Evolutionary conservation across 129 eudicot genomes (phyloP).

Genomic region (Deinandra increscens): DNA sequence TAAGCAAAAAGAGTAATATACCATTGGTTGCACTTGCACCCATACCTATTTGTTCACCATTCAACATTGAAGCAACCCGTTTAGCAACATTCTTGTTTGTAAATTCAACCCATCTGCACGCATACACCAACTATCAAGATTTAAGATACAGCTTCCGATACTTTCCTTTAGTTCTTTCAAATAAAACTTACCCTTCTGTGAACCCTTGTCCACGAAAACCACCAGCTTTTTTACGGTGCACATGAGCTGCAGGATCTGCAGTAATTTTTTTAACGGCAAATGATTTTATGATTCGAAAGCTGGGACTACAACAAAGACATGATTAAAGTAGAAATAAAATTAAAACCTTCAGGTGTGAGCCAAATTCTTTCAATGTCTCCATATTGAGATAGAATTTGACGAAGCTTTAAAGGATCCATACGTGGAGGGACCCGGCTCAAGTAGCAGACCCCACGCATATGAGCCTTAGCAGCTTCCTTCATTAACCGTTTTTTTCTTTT

Average conservation of each 20-base stretch:
- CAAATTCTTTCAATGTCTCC: constrained; percentile 82
- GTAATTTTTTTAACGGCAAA: neutral
- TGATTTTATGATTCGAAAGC: neutral
- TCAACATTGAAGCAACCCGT: constrained; percentile 68
- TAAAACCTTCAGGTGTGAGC: constrained; percentile 82
- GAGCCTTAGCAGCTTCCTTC: constrained; percentile 65
- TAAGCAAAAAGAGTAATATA: neutral
- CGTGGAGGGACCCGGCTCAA: constrained; percentile 90
- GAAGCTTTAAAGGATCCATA: constrained; percentile 87
- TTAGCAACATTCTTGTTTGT: constrained; percentile 74
- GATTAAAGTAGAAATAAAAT: neutral
- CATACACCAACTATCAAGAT: constrained; percentile 16
- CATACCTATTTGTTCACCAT: constrained; percentile 91
- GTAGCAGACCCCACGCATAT: constrained; percentile 88
- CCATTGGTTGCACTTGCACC: neutral
- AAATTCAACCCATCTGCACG: constrained; percentile 93
- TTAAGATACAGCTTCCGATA: neutral
- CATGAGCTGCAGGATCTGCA: constrained; percentile 66
- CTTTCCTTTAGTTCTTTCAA: no score
- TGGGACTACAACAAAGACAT: neutral
- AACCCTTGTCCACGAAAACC: constrained; percentile 80
- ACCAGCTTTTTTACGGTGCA: constrained; percentile 74
- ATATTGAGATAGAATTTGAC: constrained; percentile 73
- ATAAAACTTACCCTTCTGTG: no score
- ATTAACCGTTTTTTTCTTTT: constrained; percentile 54